These are phyloP conservation scores for Epichloe elymi DNA, from an alignment of 2,329 filamentous ascomycete genomes.

Conservation along the genomic window DNA sequence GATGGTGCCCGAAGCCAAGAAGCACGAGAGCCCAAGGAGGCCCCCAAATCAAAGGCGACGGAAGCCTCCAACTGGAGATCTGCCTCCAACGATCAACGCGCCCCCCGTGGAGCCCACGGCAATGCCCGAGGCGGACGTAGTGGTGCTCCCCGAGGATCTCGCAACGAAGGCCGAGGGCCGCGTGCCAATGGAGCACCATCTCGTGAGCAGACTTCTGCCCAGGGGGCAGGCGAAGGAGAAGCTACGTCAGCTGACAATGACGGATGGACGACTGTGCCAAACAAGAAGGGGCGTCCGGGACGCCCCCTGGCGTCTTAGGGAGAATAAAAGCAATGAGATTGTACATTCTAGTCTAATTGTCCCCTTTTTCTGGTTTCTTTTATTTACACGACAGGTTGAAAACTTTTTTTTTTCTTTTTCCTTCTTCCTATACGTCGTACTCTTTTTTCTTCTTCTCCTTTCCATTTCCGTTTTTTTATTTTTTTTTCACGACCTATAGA, in stretches of 20 bases:
- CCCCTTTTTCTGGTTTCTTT: neutral
- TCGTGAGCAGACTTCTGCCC: constrained; percentile 21
- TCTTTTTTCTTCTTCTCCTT: neutral
- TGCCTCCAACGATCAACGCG: constrained; percentile 33
- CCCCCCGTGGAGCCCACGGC: constrained; percentile 28
- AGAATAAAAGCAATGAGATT: constrained; percentile 16
- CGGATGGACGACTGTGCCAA: constrained; percentile 47
- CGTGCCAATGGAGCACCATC: constrained; percentile 35
- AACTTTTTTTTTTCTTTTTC: constrained; percentile 20
- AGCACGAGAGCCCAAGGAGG: constrained; percentile 28
- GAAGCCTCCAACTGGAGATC: constrained; percentile 51
- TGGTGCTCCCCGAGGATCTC: constrained; percentile 25
- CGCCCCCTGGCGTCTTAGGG: constrained; percentile 15
- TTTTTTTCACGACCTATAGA: constrained; percentile 19
- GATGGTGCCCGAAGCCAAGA: constrained; percentile 26
- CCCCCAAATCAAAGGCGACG: constrained; percentile 39
- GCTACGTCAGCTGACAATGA: constrained; percentile 36
- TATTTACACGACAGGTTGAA: constrained; percentile 2
- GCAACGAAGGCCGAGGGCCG: constrained; percentile 29
- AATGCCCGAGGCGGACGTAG: constrained; percentile 25
- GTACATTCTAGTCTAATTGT: constrained; percentile 17
- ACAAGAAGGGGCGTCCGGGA: constrained; percentile 24
- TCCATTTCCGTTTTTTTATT: neutral
- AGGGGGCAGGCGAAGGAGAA: constrained; percentile 17
- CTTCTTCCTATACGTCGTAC: constrained; percentile 2